These are phyloP conservation scores for Helianthus tuberosus DNA, from an alignment of 129 eudicot genomes.

Conservation along the genomic window DNA sequence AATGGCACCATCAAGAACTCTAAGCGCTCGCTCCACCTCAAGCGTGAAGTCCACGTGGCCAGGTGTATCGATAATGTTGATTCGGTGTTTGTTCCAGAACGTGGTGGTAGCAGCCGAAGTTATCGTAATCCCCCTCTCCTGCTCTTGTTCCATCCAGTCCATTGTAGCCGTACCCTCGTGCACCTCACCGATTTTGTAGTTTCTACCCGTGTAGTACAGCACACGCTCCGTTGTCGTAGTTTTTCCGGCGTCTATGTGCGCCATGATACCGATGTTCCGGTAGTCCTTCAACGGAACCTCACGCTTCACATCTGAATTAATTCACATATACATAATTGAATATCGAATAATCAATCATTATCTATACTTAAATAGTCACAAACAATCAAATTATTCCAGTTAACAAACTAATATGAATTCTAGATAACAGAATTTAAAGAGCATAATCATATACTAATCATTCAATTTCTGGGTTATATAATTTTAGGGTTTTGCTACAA, in stretches of 20 bases:
- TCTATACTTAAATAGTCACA: neutral
- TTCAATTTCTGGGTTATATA: neutral
- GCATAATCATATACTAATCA: neutral
- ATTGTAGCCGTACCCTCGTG: conserved; percentile 99
- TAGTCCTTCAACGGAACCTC: conserved; percentile 72
- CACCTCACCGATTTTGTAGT: conserved; percentile 96
- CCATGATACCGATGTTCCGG: conserved; percentile 98
- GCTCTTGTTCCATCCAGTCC: conserved; percentile 99
- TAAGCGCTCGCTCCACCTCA: conserved; percentile 96
- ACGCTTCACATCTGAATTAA: conserved; percentile 64
- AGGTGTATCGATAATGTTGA: conserved; percentile 97
- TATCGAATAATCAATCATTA: neutral
- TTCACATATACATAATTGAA: neutral
- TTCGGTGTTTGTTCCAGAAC: conserved; percentile 92
- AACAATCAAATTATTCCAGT: neutral
- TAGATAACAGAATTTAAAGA: too few relatives aligned
- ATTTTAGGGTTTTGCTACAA: neutral
- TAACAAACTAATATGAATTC: neutral
- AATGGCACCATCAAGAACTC: conserved; percentile 96
- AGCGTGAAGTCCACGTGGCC: conserved; percentile 99
- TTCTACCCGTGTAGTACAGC: conserved; percentile 87
- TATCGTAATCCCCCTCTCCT: conserved; percentile 95
- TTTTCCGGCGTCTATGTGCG: conserved; percentile 98
- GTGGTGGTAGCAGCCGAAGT: conserved; percentile 99
- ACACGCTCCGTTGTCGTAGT: conserved; percentile 96